Evolutionary conservation across 768 basidiomycete species (phyloP).

Genomic region (Boletus vinaceobasis): DNA sequence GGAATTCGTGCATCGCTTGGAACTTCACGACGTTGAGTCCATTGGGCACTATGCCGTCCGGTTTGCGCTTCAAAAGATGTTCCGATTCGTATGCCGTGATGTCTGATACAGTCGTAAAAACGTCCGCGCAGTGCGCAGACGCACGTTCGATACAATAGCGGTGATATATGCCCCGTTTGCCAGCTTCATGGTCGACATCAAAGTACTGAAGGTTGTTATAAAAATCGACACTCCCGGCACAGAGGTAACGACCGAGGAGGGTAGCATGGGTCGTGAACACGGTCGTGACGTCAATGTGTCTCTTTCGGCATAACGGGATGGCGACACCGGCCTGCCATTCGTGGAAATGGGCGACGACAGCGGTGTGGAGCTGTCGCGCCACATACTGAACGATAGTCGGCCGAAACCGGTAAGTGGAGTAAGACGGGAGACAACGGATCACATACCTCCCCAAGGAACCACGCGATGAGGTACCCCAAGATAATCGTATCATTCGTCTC

Average conservation of each 20-base stretch:
- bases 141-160: conserved; percentile 96
- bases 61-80: conserved; percentile 95
- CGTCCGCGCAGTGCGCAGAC: conserved; percentile 92
- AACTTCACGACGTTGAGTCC: conserved; percentile 99
- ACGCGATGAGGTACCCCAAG: conserved; percentile 96
- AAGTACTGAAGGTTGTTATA: conserved; percentile 99
- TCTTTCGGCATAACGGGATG: conserved; percentile 90
- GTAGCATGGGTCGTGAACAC: conserved; percentile 99
- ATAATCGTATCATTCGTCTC: conserved; percentile 99
- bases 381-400: conserved; percentile 56
- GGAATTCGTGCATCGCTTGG: conserved; percentile 99
- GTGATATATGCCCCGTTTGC: conserved; percentile 98
- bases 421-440: conserved; percentile 9
- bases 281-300: conserved; percentile 97
- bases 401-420: conserved; percentile 2
- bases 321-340: conserved; percentile 99
- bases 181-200: conserved; percentile 98
- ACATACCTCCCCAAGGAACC: conserved; percentile 98
- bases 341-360: conserved; percentile 97
- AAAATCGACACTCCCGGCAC: conserved; percentile 96
- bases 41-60: conserved; percentile 94
- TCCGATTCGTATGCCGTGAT: conserved; percentile 98
- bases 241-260: conserved; percentile 96
- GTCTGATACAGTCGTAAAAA: conserved; percentile 97
- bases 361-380: conserved; percentile 71